Percentiles rank a stretch among this genome's conserved stretches.
These are phyloP conservation scores for Pseudogymnoascus sp. DNA, from an alignment of 2,329 filamentous ascomycete genomes.

Conservation along the genomic window DNA sequence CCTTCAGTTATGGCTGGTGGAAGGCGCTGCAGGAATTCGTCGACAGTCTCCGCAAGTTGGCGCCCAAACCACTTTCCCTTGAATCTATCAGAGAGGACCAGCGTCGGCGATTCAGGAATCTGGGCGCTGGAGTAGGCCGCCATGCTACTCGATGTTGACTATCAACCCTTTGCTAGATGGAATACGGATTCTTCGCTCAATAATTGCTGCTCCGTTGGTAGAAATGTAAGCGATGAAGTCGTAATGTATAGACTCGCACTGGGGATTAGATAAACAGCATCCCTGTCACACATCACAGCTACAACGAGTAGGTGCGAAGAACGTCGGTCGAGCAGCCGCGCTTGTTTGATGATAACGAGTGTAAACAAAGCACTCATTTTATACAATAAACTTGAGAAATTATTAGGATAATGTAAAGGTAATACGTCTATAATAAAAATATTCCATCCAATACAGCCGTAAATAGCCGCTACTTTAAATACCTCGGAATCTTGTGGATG, in stretches of 20 bases:
- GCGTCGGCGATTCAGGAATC: neutral
- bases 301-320: neutral
- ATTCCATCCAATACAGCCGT: neutral
- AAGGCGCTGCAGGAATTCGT: slow-evolving; percentile 60
- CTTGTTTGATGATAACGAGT: neutral
- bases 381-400: neutral
- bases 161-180: neutral
- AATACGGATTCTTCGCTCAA: no score
- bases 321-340: neutral
- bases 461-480: neutral
- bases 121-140: neutral
- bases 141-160: neutral
- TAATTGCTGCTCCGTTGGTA: no score
- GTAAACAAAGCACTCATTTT: neutral
- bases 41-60: slow-evolving; percentile 56
- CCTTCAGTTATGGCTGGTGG: slow-evolving; percentile 56
- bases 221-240: no score
- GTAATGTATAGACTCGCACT: neutral
- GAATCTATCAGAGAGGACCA: slow-evolving; percentile 49
- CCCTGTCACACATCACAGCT: neutral
- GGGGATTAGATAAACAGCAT: neutral
- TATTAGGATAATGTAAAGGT: neutral
- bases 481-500: neutral
- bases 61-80: slow-evolving; percentile 47
- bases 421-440: neutral